These are phyloP conservation scores for Pseudogymnoascus sp. DNA, from an alignment of 2,329 filamentous ascomycete species.

Conservation along the genomic window DNA sequence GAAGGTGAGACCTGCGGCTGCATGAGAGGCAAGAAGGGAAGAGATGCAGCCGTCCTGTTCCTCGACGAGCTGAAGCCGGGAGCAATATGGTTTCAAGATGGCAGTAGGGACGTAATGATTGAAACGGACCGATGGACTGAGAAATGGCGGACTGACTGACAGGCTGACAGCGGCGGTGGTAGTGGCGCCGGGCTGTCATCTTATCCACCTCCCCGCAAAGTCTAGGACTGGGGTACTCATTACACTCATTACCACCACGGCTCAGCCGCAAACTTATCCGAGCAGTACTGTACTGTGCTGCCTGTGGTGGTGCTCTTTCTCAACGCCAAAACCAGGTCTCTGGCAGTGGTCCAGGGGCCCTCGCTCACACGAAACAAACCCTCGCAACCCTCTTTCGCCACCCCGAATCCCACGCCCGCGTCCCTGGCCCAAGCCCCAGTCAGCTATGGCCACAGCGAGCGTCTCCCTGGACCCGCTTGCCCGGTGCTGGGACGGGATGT, in stretches of 20 bases:
- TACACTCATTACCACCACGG: background rate
- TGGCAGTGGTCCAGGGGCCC: background rate
- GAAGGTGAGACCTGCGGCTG: background rate
- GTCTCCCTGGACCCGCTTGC: background rate
- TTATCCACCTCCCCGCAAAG: background rate
- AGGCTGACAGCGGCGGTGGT: background rate
- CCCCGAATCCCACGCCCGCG: slow-evolving; percentile 1
- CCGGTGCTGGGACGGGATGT: background rate
- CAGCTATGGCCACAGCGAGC: background rate
- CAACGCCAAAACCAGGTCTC: background rate
- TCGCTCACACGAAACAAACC: background rate
- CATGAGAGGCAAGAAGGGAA: background rate
- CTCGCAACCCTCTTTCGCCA: background rate
- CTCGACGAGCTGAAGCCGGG: background rate
- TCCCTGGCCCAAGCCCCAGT: background rate
- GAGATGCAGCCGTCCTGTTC: background rate
- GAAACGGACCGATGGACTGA: background rate
- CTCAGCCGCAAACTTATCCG: background rate
- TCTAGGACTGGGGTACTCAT: background rate
- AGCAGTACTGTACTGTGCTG: background rate
- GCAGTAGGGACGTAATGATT: background rate
- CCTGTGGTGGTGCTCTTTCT: background rate
- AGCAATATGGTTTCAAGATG: background rate
- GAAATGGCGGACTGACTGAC: background rate
- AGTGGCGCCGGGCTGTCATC: background rate